Evolutionary conservation across 352 stramenopile genomes (phyloP), one percentile per base, ranked within the genome.

Genomic region (Phytophthora ohioensis): DNA sequence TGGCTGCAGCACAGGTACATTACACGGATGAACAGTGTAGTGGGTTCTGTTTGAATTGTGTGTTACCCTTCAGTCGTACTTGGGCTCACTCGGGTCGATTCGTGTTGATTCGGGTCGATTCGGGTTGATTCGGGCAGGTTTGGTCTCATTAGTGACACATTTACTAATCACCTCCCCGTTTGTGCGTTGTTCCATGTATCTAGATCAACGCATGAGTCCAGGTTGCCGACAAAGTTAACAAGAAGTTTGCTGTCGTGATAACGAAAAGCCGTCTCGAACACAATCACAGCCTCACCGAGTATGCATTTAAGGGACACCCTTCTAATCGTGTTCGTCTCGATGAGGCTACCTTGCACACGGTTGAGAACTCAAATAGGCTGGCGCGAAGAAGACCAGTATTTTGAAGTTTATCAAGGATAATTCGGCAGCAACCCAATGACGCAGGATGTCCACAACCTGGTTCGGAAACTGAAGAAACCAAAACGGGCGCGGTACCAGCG

Each of bases 361-460:
- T 58, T 4, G 38, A 58, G 30, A 32, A 10, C 47, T 58, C 5
- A 35, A 36, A 21, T 45, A 58, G 13, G 39, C 58, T 31, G 36
- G 58, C 17, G 38, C 31, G 8, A 66, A 57, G 38, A 57, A 51
- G 38, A 43, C 38, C 5, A 35, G 58, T 41, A 58, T 66, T 15
- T 6, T 57, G 2, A 66, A 64, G 49, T 54, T 31, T 31, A 64
- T 64, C 17, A 21, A 21, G 17, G 17, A 21, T 21, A 21, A 21
- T 21, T 21, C 17, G 17, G 17, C 17, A 49, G 21, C 21, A 66
- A 46, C 13, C 47, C 21, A 5, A 57, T 8, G 2, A 12, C 42
- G 6, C 47, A 58, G 48, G 49, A 67, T 52, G 36, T 59, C 5
- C 59, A 67, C 7, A 67, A 67, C 15, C 13, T 67, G 2, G 49